Conservation (phyloP, 306 rosid species). For the Castanea mollissima region DNA sequence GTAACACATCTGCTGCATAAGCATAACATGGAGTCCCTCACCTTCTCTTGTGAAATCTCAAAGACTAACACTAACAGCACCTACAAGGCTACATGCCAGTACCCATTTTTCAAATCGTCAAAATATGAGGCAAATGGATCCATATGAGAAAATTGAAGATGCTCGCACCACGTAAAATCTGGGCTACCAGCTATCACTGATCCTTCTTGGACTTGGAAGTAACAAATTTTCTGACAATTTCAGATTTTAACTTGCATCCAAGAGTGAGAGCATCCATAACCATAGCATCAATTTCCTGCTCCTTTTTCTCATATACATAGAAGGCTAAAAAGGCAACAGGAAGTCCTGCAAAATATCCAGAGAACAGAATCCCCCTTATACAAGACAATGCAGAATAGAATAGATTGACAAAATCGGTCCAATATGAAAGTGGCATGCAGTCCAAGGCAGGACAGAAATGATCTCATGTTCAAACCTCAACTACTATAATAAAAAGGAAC, state of each 20-base stretch:
- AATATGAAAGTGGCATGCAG: not conserved
- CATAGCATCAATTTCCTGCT: slow-evolving; percentile 67
- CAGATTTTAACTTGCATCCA: slow-evolving; percentile 63
- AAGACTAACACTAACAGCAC: not conserved
- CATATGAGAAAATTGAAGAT: not conserved
- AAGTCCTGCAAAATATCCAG: slow-evolving; percentile 55
- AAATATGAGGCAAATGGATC: not conserved
- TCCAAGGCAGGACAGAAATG: not conserved
- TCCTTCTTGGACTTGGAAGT: slow-evolving; percentile 60
- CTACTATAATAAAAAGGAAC: not conserved
- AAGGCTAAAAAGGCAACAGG: slow-evolving; percentile 58
- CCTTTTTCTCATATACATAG: slow-evolving; percentile 73
- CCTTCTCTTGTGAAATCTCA: not conserved
- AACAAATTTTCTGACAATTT: slow-evolving; percentile 40
- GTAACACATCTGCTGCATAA: not conserved
- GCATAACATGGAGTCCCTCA: not conserved
- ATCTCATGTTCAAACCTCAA: slow-evolving; percentile 13
- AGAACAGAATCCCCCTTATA: not conserved
- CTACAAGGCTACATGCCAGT: not conserved
- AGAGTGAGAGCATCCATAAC: slow-evolving; percentile 35
- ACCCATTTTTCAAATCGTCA: not conserved
- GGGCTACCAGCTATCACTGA: slow-evolving; percentile 38
- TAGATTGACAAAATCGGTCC: not conserved
- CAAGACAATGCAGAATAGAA: not conserved
- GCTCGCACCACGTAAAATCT: slow-evolving; percentile 20